Evolutionary conservation across 2,329 filamentous ascomycete genomes (phyloP).

Genomic region (Colletotrichum lentis): DNA sequence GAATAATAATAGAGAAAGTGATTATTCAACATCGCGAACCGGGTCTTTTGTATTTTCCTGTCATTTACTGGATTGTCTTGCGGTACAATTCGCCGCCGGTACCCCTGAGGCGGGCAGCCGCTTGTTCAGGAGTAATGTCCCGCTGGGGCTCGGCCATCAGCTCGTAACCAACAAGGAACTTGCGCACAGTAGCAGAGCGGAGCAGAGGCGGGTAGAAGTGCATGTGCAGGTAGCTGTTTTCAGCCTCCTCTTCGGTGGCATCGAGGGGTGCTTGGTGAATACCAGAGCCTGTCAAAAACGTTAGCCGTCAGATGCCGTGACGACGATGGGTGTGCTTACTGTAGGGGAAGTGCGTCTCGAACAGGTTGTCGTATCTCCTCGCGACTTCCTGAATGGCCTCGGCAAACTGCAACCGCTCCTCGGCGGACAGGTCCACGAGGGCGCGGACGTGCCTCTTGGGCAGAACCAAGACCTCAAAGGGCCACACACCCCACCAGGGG

Average conservation of each 20-base stretch:
- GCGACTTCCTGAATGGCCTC: slow-evolving; percentile 89
- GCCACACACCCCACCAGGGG: slow-evolving; percentile 98
- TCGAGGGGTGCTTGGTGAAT: slow-evolving; percentile 93
- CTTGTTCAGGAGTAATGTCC: slow-evolving; percentile 97
- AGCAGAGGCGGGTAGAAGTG: slow-evolving; percentile 97
- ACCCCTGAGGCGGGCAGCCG: slow-evolving; percentile 76
- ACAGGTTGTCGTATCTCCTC: slow-evolving; percentile 93
- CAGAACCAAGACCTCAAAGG: slow-evolving; percentile 92
- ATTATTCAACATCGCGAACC: background rate
- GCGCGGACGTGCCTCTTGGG: slow-evolving; percentile 84
- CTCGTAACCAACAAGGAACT: slow-evolving; percentile 97
- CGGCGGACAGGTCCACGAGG: slow-evolving; percentile 78
- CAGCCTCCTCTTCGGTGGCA: slow-evolving; percentile 81
- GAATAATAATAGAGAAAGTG: background rate
- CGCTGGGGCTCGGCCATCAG: slow-evolving; percentile 97
- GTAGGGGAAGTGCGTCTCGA: slow-evolving; percentile 96
- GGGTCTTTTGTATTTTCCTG: background rate
- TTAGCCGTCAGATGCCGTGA: slow-evolving; percentile 38
- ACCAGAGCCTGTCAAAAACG: slow-evolving; percentile 71
- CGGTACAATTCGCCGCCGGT: slow-evolving; percentile 88
- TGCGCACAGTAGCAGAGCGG: slow-evolving; percentile 90
- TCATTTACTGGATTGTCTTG: slow-evolving; percentile 59
- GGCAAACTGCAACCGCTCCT: slow-evolving; percentile 78
- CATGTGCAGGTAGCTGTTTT: slow-evolving; percentile 91
- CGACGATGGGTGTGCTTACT: slow-evolving; percentile 59